phyloP scores from a whole-genome alignment of 495 filamentous ascomycete species.

The Penicillium maclennaniae region DNA sequence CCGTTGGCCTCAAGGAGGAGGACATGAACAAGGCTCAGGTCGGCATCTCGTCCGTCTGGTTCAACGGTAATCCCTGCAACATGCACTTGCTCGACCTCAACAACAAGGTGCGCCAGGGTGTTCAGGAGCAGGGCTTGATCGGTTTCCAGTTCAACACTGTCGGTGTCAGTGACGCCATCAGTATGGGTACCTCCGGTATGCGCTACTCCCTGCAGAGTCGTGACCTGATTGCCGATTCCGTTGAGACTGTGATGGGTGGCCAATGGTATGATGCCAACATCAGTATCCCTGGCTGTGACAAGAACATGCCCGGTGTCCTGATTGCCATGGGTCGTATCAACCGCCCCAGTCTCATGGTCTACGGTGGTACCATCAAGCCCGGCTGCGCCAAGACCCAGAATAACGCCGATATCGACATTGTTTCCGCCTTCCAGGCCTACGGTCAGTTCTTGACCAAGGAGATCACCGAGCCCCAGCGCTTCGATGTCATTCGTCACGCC shows the following conservation, averaged over 20 bases:
- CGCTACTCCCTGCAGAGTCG: constrained; percentile 89
- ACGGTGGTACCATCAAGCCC: constrained; percentile 91
- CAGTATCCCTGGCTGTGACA: constrained; percentile 97
- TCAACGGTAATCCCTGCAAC: constrained; percentile 95
- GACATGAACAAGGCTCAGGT: constrained; percentile 96
- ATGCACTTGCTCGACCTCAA: constrained; percentile 95
- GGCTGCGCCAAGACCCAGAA: constrained; percentile 70
- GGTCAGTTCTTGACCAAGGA: constrained; percentile 90
- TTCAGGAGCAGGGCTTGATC: constrained; percentile 72
- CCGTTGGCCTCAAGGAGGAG: constrained; percentile 74
- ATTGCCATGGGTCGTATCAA: constrained; percentile 98
- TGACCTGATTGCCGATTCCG: constrained; percentile 94
- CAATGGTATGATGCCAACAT: constrained; percentile 99
- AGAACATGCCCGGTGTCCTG: constrained; percentile 98
- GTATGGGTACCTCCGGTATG: constrained; percentile 70
- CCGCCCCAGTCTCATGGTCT: constrained; percentile 92
- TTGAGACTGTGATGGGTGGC: constrained; percentile 97
- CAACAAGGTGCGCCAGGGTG: constrained; percentile 75
- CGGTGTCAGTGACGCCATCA: constrained; percentile 72
- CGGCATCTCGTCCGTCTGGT: constrained; percentile 88
- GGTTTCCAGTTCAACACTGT: constrained; percentile 97
- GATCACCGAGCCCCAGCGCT: constrained; percentile 84
- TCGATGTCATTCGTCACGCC: constrained; percentile 91
- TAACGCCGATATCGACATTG: constrained; percentile 83
- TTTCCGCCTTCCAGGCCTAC: constrained; percentile 97